phyloP scores from a whole-genome alignment of 164 flowering plant genomes.

The Tetracentron sinense region DNA sequence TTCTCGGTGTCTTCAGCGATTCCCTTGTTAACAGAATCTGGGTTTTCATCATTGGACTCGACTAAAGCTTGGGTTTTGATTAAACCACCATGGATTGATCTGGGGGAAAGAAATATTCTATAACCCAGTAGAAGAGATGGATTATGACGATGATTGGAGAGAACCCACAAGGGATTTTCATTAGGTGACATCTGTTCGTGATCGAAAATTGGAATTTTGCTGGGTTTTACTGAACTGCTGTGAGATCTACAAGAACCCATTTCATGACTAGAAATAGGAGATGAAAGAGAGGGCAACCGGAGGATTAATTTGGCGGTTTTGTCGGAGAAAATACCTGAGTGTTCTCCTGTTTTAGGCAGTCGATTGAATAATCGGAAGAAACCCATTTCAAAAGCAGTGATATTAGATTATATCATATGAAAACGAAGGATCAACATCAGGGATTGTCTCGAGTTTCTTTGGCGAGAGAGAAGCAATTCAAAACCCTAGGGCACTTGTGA shows the following conservation, averaged over 20 bases:
- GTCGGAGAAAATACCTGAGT: not conserved
- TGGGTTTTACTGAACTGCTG: no score
- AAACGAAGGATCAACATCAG: no score
- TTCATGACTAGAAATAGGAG: not conserved
- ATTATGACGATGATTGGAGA: not conserved
- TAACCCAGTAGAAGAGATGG: constrained; percentile 5
- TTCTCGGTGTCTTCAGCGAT: constrained; percentile 31
- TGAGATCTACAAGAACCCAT: constrained; percentile 1
- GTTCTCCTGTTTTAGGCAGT: not conserved
- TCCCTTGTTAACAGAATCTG: not conserved
- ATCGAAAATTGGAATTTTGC: constrained; percentile 2
- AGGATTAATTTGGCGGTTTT: not conserved
- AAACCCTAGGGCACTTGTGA: no score
- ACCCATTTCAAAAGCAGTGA: not conserved
- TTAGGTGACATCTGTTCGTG: not conserved
- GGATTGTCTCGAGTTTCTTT: no score
- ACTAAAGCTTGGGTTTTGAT: constrained; percentile 1
- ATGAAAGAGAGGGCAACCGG: not conserved
- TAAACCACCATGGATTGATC: constrained; percentile 23
- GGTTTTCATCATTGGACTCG: constrained; percentile 6
- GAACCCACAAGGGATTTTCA: not conserved
- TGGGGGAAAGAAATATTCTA: not conserved
- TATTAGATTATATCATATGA: no score
- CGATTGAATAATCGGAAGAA: constrained; percentile 3
- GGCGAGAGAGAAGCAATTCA: no score